Base-by-base conservation (phyloP, 768 basidiomycete species). In the Psilocybe azurescens region DNA sequence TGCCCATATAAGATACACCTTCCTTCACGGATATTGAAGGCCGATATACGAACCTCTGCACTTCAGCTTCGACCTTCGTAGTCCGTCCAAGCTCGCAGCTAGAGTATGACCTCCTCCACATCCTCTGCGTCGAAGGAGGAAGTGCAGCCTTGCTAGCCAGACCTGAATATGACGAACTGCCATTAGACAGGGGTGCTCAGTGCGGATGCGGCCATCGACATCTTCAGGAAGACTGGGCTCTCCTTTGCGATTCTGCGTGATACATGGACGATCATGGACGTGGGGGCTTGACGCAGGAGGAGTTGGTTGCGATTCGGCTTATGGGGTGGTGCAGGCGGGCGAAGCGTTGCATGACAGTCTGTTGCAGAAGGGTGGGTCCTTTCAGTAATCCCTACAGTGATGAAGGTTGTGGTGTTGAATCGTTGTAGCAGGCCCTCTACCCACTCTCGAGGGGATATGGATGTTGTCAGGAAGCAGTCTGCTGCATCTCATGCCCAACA, bases 311-410 rank as follows among this genome's bases (percentile, higher is more conserved):
- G 13, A 75, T 89, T 53, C 72, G 90, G 56, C 71, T 90, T 33
- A 88, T 91, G 63, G 88, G 86, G 3, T 86, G 80, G 83, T 86
- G 3, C 90, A 91, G 73, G 77, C 79, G 38, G 87, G 79, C 36
- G 78, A 78, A 66, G 67, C 69, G 10, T 70, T 83, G 20, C 72
- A 72, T 18, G 78, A 78, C 44, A 74, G 76, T 30, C 68, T 86
- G 60, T 70, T 83, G 32, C 69, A 71, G 2, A 79, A 75, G 73
- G 68, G 89, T 90, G 60, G 68, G 86, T 78, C 13, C 49, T 53
- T 20, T 44, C 14, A 14, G 30, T 16, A 14, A 33, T 38, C 18
- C 16, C 24, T 52, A 32, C 11, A 33, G 13, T 2, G 20, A 14
- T 29, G 50, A 28, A 28, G 11, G 51, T 53, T 49, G 8, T 6